Evolutionary conservation across 2,329 filamentous ascomycete species (phyloP).

Genomic region (Chaetomium sp.): DNA sequence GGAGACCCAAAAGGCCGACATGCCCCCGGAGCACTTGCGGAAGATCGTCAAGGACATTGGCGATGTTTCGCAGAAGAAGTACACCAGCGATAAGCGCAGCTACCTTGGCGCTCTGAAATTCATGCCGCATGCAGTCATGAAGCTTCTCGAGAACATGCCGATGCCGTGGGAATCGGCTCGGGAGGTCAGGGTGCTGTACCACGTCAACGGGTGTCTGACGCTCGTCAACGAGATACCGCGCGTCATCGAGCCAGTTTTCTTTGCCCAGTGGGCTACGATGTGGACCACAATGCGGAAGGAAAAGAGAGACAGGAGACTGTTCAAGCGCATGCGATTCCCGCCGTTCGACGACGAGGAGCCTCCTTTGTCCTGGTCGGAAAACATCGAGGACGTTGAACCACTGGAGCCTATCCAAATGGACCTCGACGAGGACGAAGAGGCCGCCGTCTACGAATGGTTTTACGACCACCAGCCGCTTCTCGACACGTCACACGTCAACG

Average conservation of each 20-base stretch:
- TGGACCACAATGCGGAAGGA: slow-evolving; percentile 98
- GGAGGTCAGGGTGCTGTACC: slow-evolving; percentile 96
- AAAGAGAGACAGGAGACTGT: slow-evolving; percentile 90
- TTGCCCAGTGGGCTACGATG: slow-evolving; percentile 99
- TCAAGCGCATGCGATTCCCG: slow-evolving; percentile 98
- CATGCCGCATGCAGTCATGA: slow-evolving; percentile 97
- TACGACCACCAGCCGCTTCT: slow-evolving; percentile 89
- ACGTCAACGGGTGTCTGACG: slow-evolving; percentile 95
- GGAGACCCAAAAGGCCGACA: slow-evolving; percentile 96
- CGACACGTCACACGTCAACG: slow-evolving; percentile 90
- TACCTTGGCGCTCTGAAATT: slow-evolving; percentile 97
- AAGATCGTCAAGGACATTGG: slow-evolving; percentile 99
- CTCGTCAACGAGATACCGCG: slow-evolving; percentile 94
- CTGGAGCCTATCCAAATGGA: slow-evolving; percentile 98
- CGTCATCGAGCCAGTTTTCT: slow-evolving; percentile 95
- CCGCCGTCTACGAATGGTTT: slow-evolving; percentile 90
- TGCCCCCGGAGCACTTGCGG: slow-evolving; percentile 95
- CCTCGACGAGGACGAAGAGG: slow-evolving; percentile 88
- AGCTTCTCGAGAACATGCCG: slow-evolving; percentile 97
- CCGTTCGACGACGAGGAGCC: slow-evolving; percentile 99
- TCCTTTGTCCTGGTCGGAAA: slow-evolving; percentile 95
- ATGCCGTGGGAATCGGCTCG: slow-evolving; percentile 98
- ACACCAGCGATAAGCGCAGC: slow-evolving; percentile 95
- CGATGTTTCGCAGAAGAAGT: slow-evolving; percentile 98
- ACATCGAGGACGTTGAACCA: slow-evolving; percentile 97